phyloP scores from a whole-genome alignment of 129 eudicot species.

The Lonicera japonica region DNA sequence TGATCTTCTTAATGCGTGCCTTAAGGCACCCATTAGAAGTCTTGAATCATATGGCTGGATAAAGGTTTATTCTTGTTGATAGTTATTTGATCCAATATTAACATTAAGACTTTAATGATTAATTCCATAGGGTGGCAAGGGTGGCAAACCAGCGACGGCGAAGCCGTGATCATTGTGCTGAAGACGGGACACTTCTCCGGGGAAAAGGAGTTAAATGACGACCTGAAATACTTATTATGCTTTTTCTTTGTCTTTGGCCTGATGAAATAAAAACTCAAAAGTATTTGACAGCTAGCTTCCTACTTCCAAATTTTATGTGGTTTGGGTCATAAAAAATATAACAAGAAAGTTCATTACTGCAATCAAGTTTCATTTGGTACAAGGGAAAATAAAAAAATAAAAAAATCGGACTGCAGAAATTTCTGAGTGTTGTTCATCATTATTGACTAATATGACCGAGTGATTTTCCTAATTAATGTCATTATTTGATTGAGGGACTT shows the following conservation, averaged over 20 bases:
- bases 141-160: background rate
- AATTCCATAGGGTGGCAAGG: background rate
- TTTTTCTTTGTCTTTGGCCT: background rate
- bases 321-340: too few species aligned
- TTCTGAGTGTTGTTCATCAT: too few species aligned
- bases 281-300: too few species aligned
- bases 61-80: background rate
- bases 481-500: too few species aligned
- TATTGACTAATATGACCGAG: too few species aligned
- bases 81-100: background rate
- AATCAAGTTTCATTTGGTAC: too few species aligned
- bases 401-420: too few species aligned
- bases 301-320: too few species aligned
- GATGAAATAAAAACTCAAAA: background rate
- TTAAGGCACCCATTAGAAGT: background rate
- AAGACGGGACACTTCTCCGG: background rate
- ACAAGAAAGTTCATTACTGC: too few species aligned
- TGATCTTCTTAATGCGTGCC: too few species aligned
- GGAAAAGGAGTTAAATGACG: background rate
- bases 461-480: too few species aligned
- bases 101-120: background rate
- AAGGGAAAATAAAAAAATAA: too few species aligned
- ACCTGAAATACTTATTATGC: background rate
- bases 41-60: background rate
- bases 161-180: background rate